Conservation (phyloP, 768 basidiomycete genomes). For the Leucogyrophana mollusca region DNA sequence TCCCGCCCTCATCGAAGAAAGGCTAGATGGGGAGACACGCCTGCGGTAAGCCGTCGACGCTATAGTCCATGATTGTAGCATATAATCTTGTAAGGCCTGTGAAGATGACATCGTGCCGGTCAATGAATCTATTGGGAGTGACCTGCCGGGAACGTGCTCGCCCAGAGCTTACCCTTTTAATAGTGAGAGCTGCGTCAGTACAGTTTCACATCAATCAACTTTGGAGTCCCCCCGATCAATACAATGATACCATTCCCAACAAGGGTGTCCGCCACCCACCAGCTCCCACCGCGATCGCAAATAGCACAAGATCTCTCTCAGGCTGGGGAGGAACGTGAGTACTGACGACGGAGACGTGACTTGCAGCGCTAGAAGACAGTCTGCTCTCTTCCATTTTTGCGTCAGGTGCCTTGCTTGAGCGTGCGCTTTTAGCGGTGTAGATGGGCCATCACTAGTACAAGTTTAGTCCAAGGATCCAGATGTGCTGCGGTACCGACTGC, state of each 20-base stretch:
- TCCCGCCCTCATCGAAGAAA: too few relatives aligned
- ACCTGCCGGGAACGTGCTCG: too few relatives aligned
- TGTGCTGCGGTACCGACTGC: slow-evolving; percentile 13
- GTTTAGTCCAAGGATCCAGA: slow-evolving; percentile 9
- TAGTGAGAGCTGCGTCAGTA: too few relatives aligned
- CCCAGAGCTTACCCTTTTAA: too few relatives aligned
- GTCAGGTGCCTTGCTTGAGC: slow-evolving; percentile 1
- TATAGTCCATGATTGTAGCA: too few relatives aligned
- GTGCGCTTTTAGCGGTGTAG: not conserved
- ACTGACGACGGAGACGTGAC: slow-evolving; percentile 3
- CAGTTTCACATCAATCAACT: slow-evolving; percentile 5
- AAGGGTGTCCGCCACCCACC: slow-evolving; percentile 2
- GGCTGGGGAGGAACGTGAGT: slow-evolving; percentile 21
- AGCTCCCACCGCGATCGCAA: slow-evolving; percentile 17
- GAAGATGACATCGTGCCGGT: too few relatives aligned
- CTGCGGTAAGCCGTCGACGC: too few relatives aligned
- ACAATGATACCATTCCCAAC: slow-evolving; percentile 3
- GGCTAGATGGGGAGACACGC: too few relatives aligned
- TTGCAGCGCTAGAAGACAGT: slow-evolving; percentile 10
- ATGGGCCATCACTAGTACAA: slow-evolving; percentile 1
- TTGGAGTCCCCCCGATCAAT: slow-evolving; percentile 6
- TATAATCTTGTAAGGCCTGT: too few relatives aligned
- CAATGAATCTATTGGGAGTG: too few relatives aligned
- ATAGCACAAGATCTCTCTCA: slow-evolving; percentile 18
- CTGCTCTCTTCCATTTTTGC: slow-evolving; percentile 15